Base-by-base conservation (phyloP, 179 eudicot genomes). In the Spergularia azorica region DNA sequence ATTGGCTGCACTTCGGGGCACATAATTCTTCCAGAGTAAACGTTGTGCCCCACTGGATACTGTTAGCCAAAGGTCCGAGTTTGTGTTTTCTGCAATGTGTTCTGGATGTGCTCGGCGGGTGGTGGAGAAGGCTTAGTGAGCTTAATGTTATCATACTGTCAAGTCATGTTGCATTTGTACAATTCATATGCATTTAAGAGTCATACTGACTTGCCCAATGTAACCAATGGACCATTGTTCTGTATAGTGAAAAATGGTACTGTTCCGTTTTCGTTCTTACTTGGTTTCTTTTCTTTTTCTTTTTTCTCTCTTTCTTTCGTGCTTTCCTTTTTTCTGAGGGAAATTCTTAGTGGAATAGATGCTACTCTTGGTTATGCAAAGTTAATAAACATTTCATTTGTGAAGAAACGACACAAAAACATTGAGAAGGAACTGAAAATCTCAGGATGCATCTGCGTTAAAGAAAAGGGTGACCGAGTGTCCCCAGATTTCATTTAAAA, bases 1-100 rank as follows among this genome's bases (percentile, higher is more conserved):
- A 86, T 80, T 94, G 88, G 98, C 96, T 36, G 95, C 98, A 67
- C 96, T 94, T 51, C 83, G 97, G 75, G 89, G 89, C 70, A 82
- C 90, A 50, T 90, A 85, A 89, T 71, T 21, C 1, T 18, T 13
- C 50, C 14, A 51, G n/a, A 17, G 56, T 38, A 63, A 63, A 51
- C 38, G 7, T 20, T 13, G 39, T 57, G 21, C 43, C 60, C 11
- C 51, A 63, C 58, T 55, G 64, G 56, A 39, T n/a, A 58, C 18
- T 67, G 11, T 11, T 41, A 17, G 16, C 50, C 50, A 46, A 46
- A 46, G 43, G 43, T 41, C 43, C 43, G 43, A 41, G 43, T 41
- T 41, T 2, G 43, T 41, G 5, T 41, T 41, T 38, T 7, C 63
- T 12, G 10, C 32, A 26, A 17, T 20, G 1, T 17, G 38, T 60